phyloP scores from a whole-genome alignment of 2,329 filamentous ascomycete species.

The Verticillium albo-atrum region DNA sequence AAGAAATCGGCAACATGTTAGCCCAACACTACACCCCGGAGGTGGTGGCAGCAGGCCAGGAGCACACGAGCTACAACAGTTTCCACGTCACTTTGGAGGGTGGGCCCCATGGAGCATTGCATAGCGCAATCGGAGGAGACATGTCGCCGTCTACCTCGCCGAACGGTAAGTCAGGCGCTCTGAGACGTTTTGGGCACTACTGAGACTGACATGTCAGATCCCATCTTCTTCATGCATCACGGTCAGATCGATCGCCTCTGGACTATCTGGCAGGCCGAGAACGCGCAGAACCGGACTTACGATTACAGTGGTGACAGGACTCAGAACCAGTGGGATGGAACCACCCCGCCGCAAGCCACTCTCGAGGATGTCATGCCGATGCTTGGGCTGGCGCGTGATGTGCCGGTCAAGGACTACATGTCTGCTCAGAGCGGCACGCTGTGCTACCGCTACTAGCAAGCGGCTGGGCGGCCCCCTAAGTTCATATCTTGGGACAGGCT shows the following conservation, averaged over 20 bases:
- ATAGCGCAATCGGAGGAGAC: slow-evolving; percentile 18
- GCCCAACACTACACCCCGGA: slow-evolving; percentile 9
- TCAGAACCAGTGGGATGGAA: neutral
- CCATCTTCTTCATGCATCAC: slow-evolving; percentile 17
- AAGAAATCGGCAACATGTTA: slow-evolving; percentile 2
- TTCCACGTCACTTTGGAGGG: slow-evolving; percentile 16
- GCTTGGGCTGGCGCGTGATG: slow-evolving; percentile 7
- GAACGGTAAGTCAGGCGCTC: neutral
- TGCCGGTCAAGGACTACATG: slow-evolving; percentile 9
- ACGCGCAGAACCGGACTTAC: neutral
- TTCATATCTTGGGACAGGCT: too few relatives aligned
- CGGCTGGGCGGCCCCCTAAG: too few relatives aligned
- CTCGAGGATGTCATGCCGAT: slow-evolving; percentile 9
- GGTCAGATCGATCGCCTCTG: slow-evolving; percentile 15
- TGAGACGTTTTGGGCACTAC: too few relatives aligned
- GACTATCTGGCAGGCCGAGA: slow-evolving; percentile 14
- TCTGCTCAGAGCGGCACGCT: slow-evolving; percentile 2
- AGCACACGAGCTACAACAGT: slow-evolving; percentile 5
- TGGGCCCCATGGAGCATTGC: slow-evolving; percentile 22
- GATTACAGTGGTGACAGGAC: slow-evolving; percentile 7
- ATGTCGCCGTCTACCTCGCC: slow-evolving; percentile 22
- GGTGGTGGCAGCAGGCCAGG: neutral
- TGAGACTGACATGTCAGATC: slow-evolving; percentile 3
- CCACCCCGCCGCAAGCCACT: neutral
- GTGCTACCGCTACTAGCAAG: slow-evolving; percentile 9